phyloP scores from a whole-genome alignment of 176 grass and related monocot genomes.

The Cocos nucifera region DNA sequence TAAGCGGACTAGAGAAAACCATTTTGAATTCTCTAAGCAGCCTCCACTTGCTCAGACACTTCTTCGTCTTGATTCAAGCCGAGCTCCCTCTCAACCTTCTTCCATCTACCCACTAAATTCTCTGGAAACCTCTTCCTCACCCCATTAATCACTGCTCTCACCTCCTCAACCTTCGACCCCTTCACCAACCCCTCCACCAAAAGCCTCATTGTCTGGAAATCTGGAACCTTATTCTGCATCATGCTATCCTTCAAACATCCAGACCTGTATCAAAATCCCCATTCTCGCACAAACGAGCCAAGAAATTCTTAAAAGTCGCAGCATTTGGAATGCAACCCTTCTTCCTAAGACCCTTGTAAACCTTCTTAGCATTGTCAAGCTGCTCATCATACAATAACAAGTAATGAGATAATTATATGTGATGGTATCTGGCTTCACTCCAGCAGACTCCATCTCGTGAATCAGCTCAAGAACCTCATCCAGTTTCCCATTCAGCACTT shows the following conservation, averaged over 20 bases:
- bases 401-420: conserved; percentile 74
- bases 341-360: conserved; percentile 34
- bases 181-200: conserved; percentile 11
- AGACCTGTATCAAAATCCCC: background rate
- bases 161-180: conserved; percentile 35
- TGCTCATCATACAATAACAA: conserved; percentile 38
- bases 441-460: conserved; percentile 36
- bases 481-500: conserved; percentile 18
- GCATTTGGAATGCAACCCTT: conserved; percentile 44
- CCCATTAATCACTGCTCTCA: conserved; percentile 25
- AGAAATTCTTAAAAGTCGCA: conserved; percentile 33
- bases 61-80: conserved; percentile 24
- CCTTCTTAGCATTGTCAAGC: conserved; percentile 34
- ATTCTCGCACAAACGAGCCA: conserved; percentile 25
- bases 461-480: conserved; percentile 43
- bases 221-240: conserved; percentile 9
- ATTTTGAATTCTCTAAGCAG: background rate
- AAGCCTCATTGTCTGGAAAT: conserved; percentile 4
- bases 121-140: conserved; percentile 27
- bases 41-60: conserved; percentile 4
- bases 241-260: conserved; percentile 1
- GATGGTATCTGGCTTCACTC: conserved; percentile 27
- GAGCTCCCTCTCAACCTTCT: conserved; percentile 50
- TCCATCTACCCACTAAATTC: conserved; percentile 35
- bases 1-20: no score